phyloP scores from a whole-genome alignment of 306 rosid genomes.

The Erythrophleum fordii region DNA sequence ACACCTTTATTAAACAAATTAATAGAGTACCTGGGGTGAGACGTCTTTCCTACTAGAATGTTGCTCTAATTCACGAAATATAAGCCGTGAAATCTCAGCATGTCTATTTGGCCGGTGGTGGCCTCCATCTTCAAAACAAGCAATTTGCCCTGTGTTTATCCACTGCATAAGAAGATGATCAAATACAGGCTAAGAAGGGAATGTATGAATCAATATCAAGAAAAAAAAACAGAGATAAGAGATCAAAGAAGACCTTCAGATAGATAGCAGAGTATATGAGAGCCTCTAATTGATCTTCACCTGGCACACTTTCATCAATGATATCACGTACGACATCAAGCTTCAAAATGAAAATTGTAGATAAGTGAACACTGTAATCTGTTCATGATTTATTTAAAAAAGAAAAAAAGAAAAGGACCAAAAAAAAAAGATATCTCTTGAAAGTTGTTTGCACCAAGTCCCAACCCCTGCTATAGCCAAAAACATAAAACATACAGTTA shows the following conservation, averaged over 20 bases:
- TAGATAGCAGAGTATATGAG: slow-evolving; percentile 87
- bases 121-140: slow-evolving; percentile 98
- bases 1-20: slow-evolving; percentile 30
- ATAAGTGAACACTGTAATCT: slow-evolving; percentile 14
- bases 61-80: slow-evolving; percentile 84
- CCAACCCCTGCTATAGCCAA: not conserved
- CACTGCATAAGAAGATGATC: slow-evolving; percentile 69
- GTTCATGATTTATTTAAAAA: not conserved
- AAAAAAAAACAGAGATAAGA: slow-evolving; percentile 4
- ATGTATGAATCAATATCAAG: slow-evolving; percentile 17
- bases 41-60: slow-evolving; percentile 64
- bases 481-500: not conserved
- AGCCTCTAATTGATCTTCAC: slow-evolving; percentile 72
- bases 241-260: slow-evolving; percentile 68
- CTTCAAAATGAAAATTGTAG: slow-evolving; percentile 51
- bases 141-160: slow-evolving; percentile 97
- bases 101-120: slow-evolving; percentile 96
- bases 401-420: too few species aligned
- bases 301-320: slow-evolving; percentile 51
- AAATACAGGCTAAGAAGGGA: slow-evolving; percentile 41
- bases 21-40: slow-evolving; percentile 72
- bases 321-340: slow-evolving; percentile 84
- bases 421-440: not conserved
- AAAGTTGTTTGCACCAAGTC: not conserved
- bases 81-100: slow-evolving; percentile 95